phyloP scores from a whole-genome alignment of 2,329 filamentous ascomycete species.

The Colletotrichum spinosum region DNA sequence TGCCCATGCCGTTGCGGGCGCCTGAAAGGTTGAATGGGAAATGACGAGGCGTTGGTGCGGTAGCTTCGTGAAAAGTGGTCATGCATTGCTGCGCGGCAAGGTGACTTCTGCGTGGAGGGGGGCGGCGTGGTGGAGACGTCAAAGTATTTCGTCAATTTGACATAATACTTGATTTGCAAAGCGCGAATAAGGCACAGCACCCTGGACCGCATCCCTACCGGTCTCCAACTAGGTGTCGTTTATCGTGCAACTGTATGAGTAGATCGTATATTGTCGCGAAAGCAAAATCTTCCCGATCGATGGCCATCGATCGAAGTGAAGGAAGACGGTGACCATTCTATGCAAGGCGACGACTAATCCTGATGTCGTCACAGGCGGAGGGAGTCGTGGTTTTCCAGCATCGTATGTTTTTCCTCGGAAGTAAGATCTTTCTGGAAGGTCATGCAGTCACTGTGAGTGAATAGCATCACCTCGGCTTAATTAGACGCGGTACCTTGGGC shows the following conservation, averaged over 20 bases:
- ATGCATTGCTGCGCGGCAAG: background rate
- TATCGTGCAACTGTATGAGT: background rate
- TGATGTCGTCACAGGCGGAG: background rate
- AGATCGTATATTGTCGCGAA: constrained; percentile 4
- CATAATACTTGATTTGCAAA: constrained; percentile 6
- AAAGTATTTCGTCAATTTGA: constrained; percentile 23
- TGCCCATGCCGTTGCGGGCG: constrained; percentile 1
- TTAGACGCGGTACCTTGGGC: background rate
- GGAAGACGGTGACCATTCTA: background rate
- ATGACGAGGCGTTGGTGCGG: constrained; percentile 10
- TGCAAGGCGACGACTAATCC: background rate
- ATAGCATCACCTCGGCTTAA: background rate
- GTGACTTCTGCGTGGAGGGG: background rate
- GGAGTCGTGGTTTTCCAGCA: background rate
- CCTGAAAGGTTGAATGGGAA: constrained; percentile 7
- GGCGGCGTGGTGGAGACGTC: constrained; percentile 6
- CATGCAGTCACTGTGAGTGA: background rate
- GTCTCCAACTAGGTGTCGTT: background rate
- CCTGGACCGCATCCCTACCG: background rate
- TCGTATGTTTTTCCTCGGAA: background rate
- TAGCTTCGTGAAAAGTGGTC: background rate
- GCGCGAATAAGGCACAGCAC: constrained; percentile 5
- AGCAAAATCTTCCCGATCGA: constrained; percentile 9
- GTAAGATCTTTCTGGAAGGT: too few species aligned
- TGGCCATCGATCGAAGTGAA: constrained; percentile 1